Conservation (phyloP, 2,329 filamentous ascomycete genomes). For the Calonectria honghensis region DNA sequence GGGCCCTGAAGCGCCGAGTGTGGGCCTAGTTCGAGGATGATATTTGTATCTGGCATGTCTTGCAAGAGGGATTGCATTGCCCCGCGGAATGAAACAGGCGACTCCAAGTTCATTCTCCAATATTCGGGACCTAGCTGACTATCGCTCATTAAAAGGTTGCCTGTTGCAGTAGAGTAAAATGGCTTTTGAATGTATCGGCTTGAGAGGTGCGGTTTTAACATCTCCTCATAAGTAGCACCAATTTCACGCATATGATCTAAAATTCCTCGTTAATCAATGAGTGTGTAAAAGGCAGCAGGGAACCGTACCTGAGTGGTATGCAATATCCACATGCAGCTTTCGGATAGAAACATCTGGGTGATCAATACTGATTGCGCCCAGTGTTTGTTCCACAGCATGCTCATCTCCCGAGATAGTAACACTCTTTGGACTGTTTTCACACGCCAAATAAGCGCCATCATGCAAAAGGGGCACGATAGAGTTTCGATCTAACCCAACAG, state of each 20-base stretch:
- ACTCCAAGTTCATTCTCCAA: not conserved
- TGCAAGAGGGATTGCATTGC: not conserved
- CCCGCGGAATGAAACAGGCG: not conserved
- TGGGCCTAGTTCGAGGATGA: not conserved
- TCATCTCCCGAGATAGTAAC: conserved; percentile 33
- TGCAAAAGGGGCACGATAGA: too few relatives aligned
- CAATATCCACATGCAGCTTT: conserved; percentile 21
- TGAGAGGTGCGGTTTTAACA: conserved; percentile 48
- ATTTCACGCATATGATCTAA: not conserved
- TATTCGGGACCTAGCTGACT: not conserved
- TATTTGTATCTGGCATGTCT: not conserved
- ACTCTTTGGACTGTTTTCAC: conserved; percentile 38
- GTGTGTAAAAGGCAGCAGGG: too few relatives aligned
- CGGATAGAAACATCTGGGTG: conserved; percentile 32
- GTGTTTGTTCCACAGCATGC: not conserved
- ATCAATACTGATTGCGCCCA: conserved; percentile 21
- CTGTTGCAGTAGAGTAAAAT: not conserved
- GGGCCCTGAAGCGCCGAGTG: not conserved
- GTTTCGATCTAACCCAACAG: too few relatives aligned
- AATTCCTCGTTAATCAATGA: not conserved
- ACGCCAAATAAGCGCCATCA: conserved; percentile 21
- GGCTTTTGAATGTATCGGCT: not conserved
- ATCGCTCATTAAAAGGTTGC: not conserved
- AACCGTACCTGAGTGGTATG: conserved; percentile 36
- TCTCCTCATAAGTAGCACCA: not conserved